Evolutionary conservation across 2,329 filamentous ascomycete genomes (phyloP), one percentile per base, ranked within the genome.

Genomic region (Aureobasidium namibiae): DNA sequence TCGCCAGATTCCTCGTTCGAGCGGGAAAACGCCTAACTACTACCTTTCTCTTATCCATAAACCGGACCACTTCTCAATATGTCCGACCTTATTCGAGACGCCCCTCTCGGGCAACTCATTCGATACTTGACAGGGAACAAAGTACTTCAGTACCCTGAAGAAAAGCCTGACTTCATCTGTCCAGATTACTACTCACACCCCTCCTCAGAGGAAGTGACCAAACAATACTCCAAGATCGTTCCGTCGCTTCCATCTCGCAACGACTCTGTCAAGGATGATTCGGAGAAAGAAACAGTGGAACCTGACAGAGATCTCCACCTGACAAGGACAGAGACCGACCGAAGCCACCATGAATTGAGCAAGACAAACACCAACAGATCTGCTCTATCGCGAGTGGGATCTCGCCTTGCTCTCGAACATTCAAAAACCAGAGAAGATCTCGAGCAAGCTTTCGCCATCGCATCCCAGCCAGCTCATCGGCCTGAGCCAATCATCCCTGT

Each of bases 161-260:
- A 87, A 63, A 73, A 73, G 61, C 64, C 77, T 23, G 81, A 74
- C 64, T 87, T 85, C 64, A 66, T 77, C 60, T 72, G 80, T 4
- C 83, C 82, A 2, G 62, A 64, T 48, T 65, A 66, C 31, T 80
- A 80, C 62, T 69, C 66, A 8, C 64, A 67, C 1, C 63, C 67
- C 10, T 59, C 60, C 2, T 13, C 10, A 10, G 49, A 46, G 21
- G 49, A 58, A 34, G 3, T 11, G 16, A 6, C 38, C 6, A 26
- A 3, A 14, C 21, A 11, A 26, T 21, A 29, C 2, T 42, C 33
- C 11, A 29, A 23, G 3, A 24, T n/a, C 10, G 33, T 29, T 11
- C 33, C 29, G 21, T 56, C 53, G 33, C 29, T 45, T 18, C 16
- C 23, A 14, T 46, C 41, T 14, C 18, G 11, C 31, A 36, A 41